These are phyloP conservation scores for Barnettozyma californica DNA, from an alignment of 805 yeast species.

Conservation along the genomic window DNA sequence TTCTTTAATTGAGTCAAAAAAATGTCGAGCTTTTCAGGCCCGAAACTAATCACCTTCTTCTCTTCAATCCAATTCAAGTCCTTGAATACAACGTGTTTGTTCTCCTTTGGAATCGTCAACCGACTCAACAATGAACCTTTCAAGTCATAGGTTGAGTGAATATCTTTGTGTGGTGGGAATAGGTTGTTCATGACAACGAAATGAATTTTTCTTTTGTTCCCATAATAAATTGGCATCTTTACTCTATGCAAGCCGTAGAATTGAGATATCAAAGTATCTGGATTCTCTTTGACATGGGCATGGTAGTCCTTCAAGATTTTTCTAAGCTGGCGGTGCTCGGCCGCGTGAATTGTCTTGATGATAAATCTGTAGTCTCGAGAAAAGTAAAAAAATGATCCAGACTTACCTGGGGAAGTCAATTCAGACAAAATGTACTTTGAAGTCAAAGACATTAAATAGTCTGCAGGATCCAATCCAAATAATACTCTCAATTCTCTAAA, in stretches of 20 bases:
- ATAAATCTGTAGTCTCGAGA: slow-evolving; percentile 91
- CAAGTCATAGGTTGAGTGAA: slow-evolving; percentile 81
- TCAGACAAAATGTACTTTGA: slow-evolving; percentile 90
- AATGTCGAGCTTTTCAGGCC: slow-evolving; percentile 57
- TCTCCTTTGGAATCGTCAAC: slow-evolving; percentile 37
- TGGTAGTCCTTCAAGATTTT: slow-evolving; percentile 71
- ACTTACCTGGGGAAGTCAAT: slow-evolving; percentile 92
- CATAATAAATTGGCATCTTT: slow-evolving; percentile 63
- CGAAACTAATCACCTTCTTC: slow-evolving; percentile 61
- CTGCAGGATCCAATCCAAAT: slow-evolving; percentile 93
- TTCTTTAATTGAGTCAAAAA: slow-evolving; percentile 65
- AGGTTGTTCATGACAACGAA: slow-evolving; percentile 95
- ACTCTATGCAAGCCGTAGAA: slow-evolving; percentile 94
- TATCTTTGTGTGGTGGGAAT: slow-evolving; percentile 88
- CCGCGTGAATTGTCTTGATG: slow-evolving; percentile 90
- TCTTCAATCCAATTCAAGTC: slow-evolving; percentile 85
- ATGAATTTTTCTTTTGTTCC: slow-evolving; percentile 66
- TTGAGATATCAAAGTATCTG: slow-evolving; percentile 88
- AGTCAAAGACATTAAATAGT: slow-evolving; percentile 85
- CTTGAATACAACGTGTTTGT: slow-evolving; percentile 53
- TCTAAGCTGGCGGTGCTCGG: slow-evolving; percentile 84
- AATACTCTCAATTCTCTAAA: slow-evolving; percentile 75
- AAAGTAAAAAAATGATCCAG: slow-evolving; percentile 94
- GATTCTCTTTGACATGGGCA: slow-evolving; percentile 73
- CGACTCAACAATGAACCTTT: slow-evolving; percentile 92